Base-by-base conservation (phyloP, 371 early-diverging fungal species). In the Mortierella sp. region DNA sequence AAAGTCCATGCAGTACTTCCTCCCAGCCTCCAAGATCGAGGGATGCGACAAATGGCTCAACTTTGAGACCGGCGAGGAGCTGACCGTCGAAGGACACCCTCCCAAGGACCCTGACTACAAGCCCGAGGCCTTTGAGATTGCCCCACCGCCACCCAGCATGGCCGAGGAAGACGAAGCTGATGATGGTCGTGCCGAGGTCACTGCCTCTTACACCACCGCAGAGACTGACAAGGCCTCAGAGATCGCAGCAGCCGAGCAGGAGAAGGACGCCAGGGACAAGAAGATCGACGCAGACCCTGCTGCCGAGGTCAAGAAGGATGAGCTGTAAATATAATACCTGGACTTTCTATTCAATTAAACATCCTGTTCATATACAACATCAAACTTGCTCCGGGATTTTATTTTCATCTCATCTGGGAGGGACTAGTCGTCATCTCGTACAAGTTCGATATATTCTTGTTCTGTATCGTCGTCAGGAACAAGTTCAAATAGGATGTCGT, bases 21-120 rank as follows among this genome's bases (percentile, higher is more conserved):
- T 81, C 77, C 76, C 78, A 21, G 26, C 82, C 0, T 59, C 61
- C 31, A 72, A 86, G 79, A 86, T 86, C 40, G 77, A 75, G 1
- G 86, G 86, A 11, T 86, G 86, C n/a, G 86, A 81, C 64, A 79
- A 74, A 26, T 86, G 86, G 86, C 67, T 86, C 48, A 74, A 86
- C 59, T 86, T 86, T 72, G 74, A 71, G 54, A 76, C 76, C 3
- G 75, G 77, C 28, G 28, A 78, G 59, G 86, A 86, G 48, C 76
- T 72, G 59, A 51, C 10, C 0, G 75, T 86, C 48, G 77, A 81
- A 34, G 82, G 81, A 0, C 74, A 72, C 40, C 34, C 76, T 0
- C 3, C 64, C 69, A 86, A 79, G 80, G 71, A 77, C 31, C 72
- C 59, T 3, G 74, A 76, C 44, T 77, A 86, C 70, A 54, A 55